Percentiles rank a stretch among this genome's conserved stretches.
These are phyloP conservation scores for Hibiscus syriacus DNA, from an alignment of 345 rosid species.

Conservation along the genomic window DNA sequence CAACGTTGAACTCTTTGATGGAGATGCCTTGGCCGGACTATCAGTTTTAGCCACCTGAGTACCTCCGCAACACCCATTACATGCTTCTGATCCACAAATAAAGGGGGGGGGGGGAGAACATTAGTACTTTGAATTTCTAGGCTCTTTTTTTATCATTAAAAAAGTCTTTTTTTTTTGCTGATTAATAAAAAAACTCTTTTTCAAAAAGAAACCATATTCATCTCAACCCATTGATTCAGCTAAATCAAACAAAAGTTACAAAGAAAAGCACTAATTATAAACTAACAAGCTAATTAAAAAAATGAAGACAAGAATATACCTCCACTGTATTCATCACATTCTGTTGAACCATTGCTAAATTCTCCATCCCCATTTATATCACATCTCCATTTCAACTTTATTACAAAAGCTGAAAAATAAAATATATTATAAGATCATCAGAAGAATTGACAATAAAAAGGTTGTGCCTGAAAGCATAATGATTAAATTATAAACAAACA, in stretches of 20 bases:
- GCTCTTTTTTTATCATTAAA: too few relatives aligned
- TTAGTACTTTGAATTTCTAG: neutral
- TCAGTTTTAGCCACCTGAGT: constrained; percentile 12
- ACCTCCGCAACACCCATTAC: constrained; percentile 15
- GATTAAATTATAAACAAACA: neutral
- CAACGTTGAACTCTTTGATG: constrained; percentile 43
- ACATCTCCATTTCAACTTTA: constrained; percentile 26
- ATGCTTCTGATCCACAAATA: constrained; percentile 23
- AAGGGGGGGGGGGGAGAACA: neutral
- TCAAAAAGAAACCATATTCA: neutral
- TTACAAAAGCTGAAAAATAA: constrained; percentile 27
- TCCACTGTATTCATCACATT: neutral
- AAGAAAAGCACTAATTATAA: neutral
- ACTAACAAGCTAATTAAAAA: neutral
- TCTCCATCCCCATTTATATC: constrained; percentile 5
- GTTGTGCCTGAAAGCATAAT: neutral
- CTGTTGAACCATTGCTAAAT: constrained; percentile 11
- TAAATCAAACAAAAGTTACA: neutral
- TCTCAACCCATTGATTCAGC: neutral
- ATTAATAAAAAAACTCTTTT: neutral
- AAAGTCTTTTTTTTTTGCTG: too few relatives aligned
- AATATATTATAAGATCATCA: neutral
- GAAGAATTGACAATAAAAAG: neutral
- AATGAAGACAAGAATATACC: constrained; percentile 9
- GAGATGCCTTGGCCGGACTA: constrained; percentile 19